Evolutionary conservation across 2,329 filamentous ascomycete genomes (phyloP).

Genomic region (Talaromyces atroroseus): DNA sequence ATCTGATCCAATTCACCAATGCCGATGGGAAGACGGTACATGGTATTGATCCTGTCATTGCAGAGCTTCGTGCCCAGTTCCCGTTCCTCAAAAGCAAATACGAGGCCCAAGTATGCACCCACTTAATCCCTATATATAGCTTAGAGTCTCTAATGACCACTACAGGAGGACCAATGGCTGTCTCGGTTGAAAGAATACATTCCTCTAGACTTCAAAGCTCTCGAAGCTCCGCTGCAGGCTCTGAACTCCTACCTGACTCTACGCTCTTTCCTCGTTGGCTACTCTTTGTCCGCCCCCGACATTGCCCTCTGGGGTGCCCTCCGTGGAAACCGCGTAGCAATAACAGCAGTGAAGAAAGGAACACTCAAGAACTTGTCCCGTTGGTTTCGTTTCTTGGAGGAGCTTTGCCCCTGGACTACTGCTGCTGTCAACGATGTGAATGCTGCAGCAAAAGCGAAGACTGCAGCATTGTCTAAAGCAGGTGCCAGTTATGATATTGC

Average conservation of each 20-base stretch:
- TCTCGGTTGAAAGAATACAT: conserved; percentile 48
- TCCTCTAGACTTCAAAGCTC: conserved; percentile 70
- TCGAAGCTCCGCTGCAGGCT: conserved; percentile 67
- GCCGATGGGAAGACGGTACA: conserved; percentile 25
- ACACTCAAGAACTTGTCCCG: conserved; percentile 69
- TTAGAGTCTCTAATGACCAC: not conserved
- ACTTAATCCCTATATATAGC: not conserved
- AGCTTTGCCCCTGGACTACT: conserved; percentile 70
- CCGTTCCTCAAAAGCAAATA: conserved; percentile 35
- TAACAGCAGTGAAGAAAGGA: conserved; percentile 74
- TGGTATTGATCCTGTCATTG: conserved; percentile 27
- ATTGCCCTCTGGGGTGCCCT: conserved; percentile 77
- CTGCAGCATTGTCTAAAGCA: conserved; percentile 63
- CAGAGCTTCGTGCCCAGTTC: conserved; percentile 30
- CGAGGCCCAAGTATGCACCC: conserved; percentile 31
- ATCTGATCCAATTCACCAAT: conserved; percentile 30
- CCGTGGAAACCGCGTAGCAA: conserved; percentile 76
- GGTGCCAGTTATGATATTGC: conserved; percentile 86
- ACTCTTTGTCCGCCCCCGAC: conserved; percentile 70
- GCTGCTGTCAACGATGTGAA: conserved; percentile 65
- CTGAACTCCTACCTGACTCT: conserved; percentile 85
- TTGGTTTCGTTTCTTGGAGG: conserved; percentile 85
- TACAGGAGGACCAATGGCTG: conserved; percentile 51
- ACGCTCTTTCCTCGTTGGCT: conserved; percentile 79
- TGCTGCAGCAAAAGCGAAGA: conserved; percentile 63